Conservation (phyloP, 2,329 filamentous ascomycete species). For the Thyridium curvatum region DNA sequence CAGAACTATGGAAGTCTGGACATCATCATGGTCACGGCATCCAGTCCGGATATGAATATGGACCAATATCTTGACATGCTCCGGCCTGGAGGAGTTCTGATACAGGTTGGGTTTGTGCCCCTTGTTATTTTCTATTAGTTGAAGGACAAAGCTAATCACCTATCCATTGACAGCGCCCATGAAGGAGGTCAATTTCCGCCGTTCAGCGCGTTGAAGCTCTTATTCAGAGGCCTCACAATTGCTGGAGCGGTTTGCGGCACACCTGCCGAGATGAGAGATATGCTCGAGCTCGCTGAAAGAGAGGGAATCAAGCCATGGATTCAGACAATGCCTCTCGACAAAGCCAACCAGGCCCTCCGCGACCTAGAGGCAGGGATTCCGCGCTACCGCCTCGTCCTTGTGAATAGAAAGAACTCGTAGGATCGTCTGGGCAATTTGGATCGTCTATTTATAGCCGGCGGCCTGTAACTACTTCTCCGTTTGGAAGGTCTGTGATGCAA, state of each 20-base stretch:
- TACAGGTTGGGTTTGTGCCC: too few species aligned
- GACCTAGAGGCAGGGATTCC: too few species aligned
- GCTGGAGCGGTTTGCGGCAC: slow-evolving; percentile 66
- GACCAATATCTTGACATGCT: slow-evolving; percentile 69
- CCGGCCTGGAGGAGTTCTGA: slow-evolving; percentile 32
- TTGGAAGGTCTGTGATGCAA: too few species aligned
- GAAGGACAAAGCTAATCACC: too few species aligned
- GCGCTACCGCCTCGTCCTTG: too few species aligned
- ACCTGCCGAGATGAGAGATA: slow-evolving; percentile 62
- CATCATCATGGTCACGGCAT: slow-evolving; percentile 70
- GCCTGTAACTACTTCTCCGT: too few species aligned
- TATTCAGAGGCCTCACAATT: slow-evolving; percentile 68
- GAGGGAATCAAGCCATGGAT: slow-evolving; percentile 67
- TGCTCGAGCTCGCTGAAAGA: slow-evolving; percentile 65
- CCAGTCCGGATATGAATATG: slow-evolving; percentile 61
- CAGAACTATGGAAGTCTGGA: slow-evolving; percentile 60
- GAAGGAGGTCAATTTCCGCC: slow-evolving; percentile 71
- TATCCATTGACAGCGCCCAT: slow-evolving; percentile 68
- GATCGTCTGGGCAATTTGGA: too few species aligned
- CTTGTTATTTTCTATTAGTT: too few species aligned
- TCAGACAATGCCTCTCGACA: slow-evolving; percentile 67
- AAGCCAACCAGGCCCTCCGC: slow-evolving; percentile 53
- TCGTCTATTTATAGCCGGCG: too few species aligned
- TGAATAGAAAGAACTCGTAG: too few species aligned
- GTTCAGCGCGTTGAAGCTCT: slow-evolving; percentile 68